Conservation (phyloP, 2,329 filamentous ascomycete genomes). For the Penicillium sp. region DNA sequence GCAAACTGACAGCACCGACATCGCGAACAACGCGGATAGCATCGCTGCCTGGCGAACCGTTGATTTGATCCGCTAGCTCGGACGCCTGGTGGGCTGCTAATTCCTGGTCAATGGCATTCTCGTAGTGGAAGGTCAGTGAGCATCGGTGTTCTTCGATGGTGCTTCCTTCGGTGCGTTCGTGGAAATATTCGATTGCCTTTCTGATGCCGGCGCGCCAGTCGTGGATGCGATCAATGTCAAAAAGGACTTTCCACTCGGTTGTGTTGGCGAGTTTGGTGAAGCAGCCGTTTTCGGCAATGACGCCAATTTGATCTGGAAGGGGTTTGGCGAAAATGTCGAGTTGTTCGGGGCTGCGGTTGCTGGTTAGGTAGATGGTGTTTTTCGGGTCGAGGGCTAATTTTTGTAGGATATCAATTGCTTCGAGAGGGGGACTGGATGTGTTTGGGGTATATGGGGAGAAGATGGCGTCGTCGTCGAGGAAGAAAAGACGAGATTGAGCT, state of each 20-base stretch:
- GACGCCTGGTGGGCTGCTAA: conserved; percentile 79
- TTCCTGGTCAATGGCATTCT: conserved; percentile 75
- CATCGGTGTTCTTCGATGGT: conserved; percentile 85
- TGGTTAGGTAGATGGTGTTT: conserved; percentile 92
- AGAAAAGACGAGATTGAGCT: conserved; percentile 74
- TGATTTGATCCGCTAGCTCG: conserved; percentile 91
- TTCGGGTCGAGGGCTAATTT: conserved; percentile 76
- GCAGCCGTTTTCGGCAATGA: conserved; percentile 93
- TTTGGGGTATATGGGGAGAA: conserved; percentile 67
- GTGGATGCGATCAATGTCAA: conserved; percentile 70
- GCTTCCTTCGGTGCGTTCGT: conserved; percentile 84
- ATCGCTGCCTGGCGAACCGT: conserved; percentile 83
- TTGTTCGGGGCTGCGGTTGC: conserved; percentile 79
- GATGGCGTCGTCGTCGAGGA: conserved; percentile 90
- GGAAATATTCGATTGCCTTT: conserved; percentile 83
- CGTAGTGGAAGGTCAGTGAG: conserved; percentile 86
- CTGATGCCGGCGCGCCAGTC: conserved; percentile 83
- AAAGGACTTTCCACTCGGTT: conserved; percentile 75
- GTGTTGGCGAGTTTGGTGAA: conserved; percentile 74
- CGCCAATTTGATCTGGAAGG: conserved; percentile 72
- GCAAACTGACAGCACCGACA: conserved; percentile 80
- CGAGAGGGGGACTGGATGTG: conserved; percentile 74
- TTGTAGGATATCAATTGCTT: conserved; percentile 77
- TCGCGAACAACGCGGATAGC: conserved; percentile 81
- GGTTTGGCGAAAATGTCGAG: conserved; percentile 78